Evolutionary conservation across 1,284 basidiomycete genomes (phyloP), one percentile per base, ranked within the genome.

Genomic region (Cerioporus squamosus): DNA sequence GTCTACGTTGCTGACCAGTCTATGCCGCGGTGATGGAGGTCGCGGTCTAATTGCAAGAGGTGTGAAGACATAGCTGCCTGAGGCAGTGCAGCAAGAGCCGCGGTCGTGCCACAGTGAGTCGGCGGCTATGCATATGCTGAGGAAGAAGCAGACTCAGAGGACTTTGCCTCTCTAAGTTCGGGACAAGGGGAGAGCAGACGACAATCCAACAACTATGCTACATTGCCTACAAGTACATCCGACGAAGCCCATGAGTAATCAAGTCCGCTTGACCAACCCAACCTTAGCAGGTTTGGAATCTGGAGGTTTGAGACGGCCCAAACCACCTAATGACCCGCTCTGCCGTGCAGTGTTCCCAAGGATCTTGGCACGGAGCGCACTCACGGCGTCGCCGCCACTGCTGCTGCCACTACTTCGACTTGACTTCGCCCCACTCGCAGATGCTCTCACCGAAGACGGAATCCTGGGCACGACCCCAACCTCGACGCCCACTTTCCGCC

Each of bases 321-420:
- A 22, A 23, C 55, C 51, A 29, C 51, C 53, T 40, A 59, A 14
- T n/a, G 61, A 52, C 6, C 29, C 38, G 9, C 60, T 44, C 26
- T 67, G 69, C 12, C 67, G 65, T 8, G 70, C 70, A 1, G 71
- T 74, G 42, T 88, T 89, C 43, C 77, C 74, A 47, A 90, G 70
- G 45, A 90, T 79, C 59, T 82, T 81, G 22, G 82, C 81, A 50
- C 82, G 80, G 29, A 90, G 68, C 1, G 78, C 74, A 15, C 75
- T 70, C 45, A 82, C 65, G 1, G 79, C 66, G 36, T 73, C 74
- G 29, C 38, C 29, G 29, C 45, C 44, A 12, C 66, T 46, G 18
- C 62, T 44, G 40, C 51, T 38, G 2, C 56, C 52, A 15, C 33
- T 40, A 45, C 14, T 9, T 39, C 65, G 50, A n/a, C 53, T 60